Evolutionary conservation across 2,329 filamentous ascomycete species (phyloP), one percentile per base, ranked within the genome.

Genomic region (Leptodontidium sp.): DNA sequence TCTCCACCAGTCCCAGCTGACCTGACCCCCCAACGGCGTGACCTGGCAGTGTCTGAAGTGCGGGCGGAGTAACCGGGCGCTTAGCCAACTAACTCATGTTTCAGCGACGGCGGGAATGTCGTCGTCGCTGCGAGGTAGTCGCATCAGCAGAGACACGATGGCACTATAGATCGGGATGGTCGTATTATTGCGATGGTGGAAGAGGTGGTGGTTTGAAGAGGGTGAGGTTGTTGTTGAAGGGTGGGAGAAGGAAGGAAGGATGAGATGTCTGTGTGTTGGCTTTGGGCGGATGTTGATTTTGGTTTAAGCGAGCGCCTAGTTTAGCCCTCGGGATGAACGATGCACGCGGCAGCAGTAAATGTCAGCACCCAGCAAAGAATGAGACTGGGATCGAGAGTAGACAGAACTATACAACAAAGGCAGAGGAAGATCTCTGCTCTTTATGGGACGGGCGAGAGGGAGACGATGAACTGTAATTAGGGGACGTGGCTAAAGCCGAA

Each of bases 401-500:
- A 65, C 45, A 55, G 52, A 65, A 66, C 58, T 61, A 70, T 17
- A 14, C 24, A 24, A 24, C 21, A 40, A 69, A 63, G 43, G 68
- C 61, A 43, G 66, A 70, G 70, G 72, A 69, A 67, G 63, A 17
- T 58, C 53, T 61, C 64, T 62, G 66, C 43, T 64, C 73, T 78
- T 76, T 78, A 78, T 77, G 73, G 74, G 71, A 73, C 55, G 45
- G 68, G 71, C 64, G 64, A 67, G 70, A 71, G 55, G 59, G 68
- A 64, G 68, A 67, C 68, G 71, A 71, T 71, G 72, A 73, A 76
- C 69, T 73, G 74, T 71, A 72, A 73, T 75, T 74, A 73, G 74
- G 66, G 70, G 74, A 78, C 76, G 76, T 78, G 76, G 76, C 76
- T 77, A 74, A 69, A 69, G 68, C 71, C 75, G 69, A 76, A 76